These are phyloP conservation scores for Saturnispora silvae DNA, from an alignment of 805 yeast species.

Conservation along the genomic window DNA sequence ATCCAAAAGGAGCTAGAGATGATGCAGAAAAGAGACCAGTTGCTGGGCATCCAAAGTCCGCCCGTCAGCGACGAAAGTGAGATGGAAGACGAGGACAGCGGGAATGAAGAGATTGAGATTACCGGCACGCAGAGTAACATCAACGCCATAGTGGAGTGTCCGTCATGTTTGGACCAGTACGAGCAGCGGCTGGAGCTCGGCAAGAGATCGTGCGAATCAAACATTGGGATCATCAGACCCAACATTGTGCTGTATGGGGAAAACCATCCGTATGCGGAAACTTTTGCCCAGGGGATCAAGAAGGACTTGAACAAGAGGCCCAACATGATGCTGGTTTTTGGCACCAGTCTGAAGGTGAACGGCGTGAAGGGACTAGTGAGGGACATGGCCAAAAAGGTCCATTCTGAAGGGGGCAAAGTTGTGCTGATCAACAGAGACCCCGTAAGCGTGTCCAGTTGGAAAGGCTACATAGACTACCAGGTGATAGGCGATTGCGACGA, in stretches of 20 bases:
- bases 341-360: conserved; percentile 84
- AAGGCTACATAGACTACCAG: conserved; percentile 65
- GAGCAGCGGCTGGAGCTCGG: conserved; percentile 53
- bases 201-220: conserved; percentile 61
- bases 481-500: conserved; percentile 71
- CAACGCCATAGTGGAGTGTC: conserved; percentile 73
- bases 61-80: conserved; percentile 8
- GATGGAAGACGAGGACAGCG: too few species aligned
- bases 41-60: conserved; percentile 2
- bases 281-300: conserved; percentile 58
- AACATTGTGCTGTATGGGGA: conserved; percentile 90
- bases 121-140: conserved; percentile 38
- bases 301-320: conserved; percentile 61
- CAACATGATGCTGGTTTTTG: conserved; percentile 76
- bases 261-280: conserved; percentile 79
- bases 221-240: conserved; percentile 73
- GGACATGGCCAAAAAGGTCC: conserved; percentile 56
- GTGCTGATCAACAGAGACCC: conserved; percentile 65
- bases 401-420: conserved; percentile 66
- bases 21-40: conserved; percentile 2
- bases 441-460: conserved; percentile 56
- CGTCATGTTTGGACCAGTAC: conserved; percentile 48
- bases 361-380: conserved; percentile 78
- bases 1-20: conserved; percentile 4
- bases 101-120: conserved; percentile 5